Percentiles rank a stretch among this genome's conserved stretches.
Evolutionary conservation across 2,329 filamentous ascomycete species (phyloP).

Genomic region (Juglanconis oblonga): DNA sequence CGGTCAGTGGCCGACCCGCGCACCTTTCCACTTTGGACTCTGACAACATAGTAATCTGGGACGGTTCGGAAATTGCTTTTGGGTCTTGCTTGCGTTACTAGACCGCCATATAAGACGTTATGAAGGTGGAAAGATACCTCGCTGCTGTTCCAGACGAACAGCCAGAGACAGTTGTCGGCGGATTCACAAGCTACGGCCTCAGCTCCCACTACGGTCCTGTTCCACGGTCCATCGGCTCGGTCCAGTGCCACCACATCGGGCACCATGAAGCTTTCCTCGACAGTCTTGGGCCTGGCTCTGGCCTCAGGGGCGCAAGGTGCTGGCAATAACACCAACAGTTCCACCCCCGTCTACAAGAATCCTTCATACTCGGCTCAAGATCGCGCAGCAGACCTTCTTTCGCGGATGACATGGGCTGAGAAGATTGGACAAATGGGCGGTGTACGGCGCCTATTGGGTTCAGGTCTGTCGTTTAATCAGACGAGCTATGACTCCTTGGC

Average conservation of each 20-base stretch:
- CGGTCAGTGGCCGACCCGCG: no score
- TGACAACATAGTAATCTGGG: no score
- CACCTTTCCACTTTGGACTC: no score
- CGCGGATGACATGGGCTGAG: constrained; percentile 19
- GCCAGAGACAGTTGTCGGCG: no score
- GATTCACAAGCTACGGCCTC: background rate
- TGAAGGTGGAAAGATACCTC: no score
- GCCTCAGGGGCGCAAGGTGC: background rate
- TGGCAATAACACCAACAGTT: background rate
- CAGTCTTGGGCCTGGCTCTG: background rate
- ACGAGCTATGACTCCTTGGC: constrained; percentile 13
- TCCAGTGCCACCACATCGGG: background rate
- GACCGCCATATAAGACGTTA: no score
- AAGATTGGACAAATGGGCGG: constrained; percentile 21
- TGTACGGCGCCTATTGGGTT: constrained; percentile 9
- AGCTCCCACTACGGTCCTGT: background rate
- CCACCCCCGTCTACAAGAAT: background rate
- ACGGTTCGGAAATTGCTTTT: no score
- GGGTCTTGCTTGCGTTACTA: no score
- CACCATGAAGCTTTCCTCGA: background rate
- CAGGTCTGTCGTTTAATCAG: constrained; percentile 15
- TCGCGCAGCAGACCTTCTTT: constrained; percentile 18
- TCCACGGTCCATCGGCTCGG: background rate
- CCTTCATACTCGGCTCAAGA: background rate
- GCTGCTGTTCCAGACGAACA: no score